Evolutionary conservation across 352 stramenopile genomes (phyloP), one percentile per base, ranked within the genome.

Genomic region (Phytophthora chlamydospora): DNA sequence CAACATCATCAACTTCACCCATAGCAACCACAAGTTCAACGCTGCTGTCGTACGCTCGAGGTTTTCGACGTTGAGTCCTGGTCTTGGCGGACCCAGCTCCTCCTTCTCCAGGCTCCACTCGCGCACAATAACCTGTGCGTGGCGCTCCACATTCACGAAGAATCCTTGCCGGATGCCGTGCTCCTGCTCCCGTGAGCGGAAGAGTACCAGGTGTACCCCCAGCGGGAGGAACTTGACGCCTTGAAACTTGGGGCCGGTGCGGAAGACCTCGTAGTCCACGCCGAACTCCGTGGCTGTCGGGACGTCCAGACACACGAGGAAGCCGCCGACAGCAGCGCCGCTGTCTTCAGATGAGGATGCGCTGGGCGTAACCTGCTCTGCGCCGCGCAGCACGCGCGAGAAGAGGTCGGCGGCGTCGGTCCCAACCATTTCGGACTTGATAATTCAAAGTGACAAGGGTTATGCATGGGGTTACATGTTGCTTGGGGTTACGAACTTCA

Each of bases 201-300:
- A 96, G 14, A 96, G 68, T 4, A 96, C 83, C 38, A 96, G 89
- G 60, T 96, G 87, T 19, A 93, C 53, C 33, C 87, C 87, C 16
- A 90, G 44, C 38, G 87, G 87, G 33, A 96, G 63, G 45, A 96
- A 91, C 64, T 96, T 96, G 57, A 96, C 82, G 55, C 87, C 87
- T 42, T 88, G 76, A 57, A 96, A 96, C 49, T 87, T 85, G 3
- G 74, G 39, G 3, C 84, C 87, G 1, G 85, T 93, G 49, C 87
- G 83, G 59, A 93, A 96, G 13, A 93, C 75, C 53, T 94, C 82
- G 62, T 96, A 96, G 71, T 96, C 87, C 44, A 96, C 71, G 50
- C 87, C 87, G 35, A 96, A 92, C 67, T 96, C 87, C 6, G 82
- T 94, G 45, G 56, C 73, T 46, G 71, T 39, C 9, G 87, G 87